Percentiles rank a stretch among this genome's conserved stretches.
Evolutionary conservation across 129 eudicot species (phyloP).

Genomic region (Sambucus nigra): DNA sequence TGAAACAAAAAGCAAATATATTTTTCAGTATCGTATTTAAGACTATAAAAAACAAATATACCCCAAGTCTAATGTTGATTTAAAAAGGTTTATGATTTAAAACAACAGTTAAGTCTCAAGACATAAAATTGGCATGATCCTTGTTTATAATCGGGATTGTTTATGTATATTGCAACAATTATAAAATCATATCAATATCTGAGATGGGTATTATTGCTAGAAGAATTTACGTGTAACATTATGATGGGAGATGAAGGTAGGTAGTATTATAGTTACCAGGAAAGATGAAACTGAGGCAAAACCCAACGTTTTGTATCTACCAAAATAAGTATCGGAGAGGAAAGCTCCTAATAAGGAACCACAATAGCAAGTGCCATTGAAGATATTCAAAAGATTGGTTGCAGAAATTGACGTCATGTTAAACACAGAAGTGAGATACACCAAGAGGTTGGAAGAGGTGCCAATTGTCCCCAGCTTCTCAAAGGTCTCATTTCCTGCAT

Average conservation of each 20-base stretch:
- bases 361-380: constrained; percentile 13
- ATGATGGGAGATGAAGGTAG: neutral
- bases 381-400: constrained; percentile 11
- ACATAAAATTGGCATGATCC: too few species aligned
- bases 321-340: constrained; percentile 17
- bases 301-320: constrained; percentile 19
- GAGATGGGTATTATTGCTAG: too few species aligned
- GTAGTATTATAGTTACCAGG: neutral
- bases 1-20: too few species aligned
- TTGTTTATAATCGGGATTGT: too few species aligned
- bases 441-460: constrained; percentile 12
- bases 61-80: too few species aligned
- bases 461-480: constrained; percentile 24
- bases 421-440: constrained; percentile 19
- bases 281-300: constrained; percentile 10
- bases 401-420: constrained; percentile 17
- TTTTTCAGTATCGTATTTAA: too few species aligned
- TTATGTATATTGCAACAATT: too few species aligned
- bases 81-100: too few species aligned
- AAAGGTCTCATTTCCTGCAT: constrained; percentile 16
- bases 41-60: too few species aligned
- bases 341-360: constrained; percentile 17
- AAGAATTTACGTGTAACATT: too few species aligned
- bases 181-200: too few species aligned
- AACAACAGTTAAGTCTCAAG: too few species aligned